phyloP scores from a whole-genome alignment of 1,139 yeast species.

The Candida tunisiensis region DNA sequence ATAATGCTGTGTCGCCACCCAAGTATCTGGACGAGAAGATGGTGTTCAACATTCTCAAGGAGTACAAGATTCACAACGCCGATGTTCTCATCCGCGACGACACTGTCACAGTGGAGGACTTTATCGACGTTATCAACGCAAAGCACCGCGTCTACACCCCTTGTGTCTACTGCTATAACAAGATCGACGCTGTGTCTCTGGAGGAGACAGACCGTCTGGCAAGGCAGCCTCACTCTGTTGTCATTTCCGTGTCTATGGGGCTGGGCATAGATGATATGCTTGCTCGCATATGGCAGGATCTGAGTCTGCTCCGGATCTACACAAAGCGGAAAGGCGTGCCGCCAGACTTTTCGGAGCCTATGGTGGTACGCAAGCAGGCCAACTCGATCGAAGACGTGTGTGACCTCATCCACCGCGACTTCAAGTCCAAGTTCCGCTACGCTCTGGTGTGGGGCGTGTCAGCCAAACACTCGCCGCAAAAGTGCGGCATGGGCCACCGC shows the following conservation, averaged over 20 bases:
- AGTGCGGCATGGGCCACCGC: constrained; percentile 74
- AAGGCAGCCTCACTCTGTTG: constrained; percentile 80
- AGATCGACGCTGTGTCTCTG: constrained; percentile 85
- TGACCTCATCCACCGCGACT: constrained; percentile 83
- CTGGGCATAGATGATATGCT: constrained; percentile 77
- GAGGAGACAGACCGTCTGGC: constrained; percentile 92
- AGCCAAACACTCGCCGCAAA: constrained; percentile 91
- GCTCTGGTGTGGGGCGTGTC: constrained; percentile 96
- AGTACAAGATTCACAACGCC: constrained; percentile 83
- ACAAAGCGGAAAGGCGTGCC: constrained; percentile 73
- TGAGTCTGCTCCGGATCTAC: constrained; percentile 62
- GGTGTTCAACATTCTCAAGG: constrained; percentile 60
- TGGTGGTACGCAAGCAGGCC: constrained; percentile 65
- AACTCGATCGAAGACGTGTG: constrained; percentile 78
- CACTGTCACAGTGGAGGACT: constrained; percentile 79
- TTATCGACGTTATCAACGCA: constrained; percentile 82
- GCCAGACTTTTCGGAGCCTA: constrained; percentile 77
- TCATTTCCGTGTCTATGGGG: constrained; percentile 80
- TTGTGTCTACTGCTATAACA: constrained; percentile 86
- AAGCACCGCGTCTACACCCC: constrained; percentile 77
- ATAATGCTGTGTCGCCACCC: constrained; percentile 70
- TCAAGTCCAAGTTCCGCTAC: constrained; percentile 80
- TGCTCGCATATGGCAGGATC: constrained; percentile 85
- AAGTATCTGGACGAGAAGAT: constrained; percentile 68
- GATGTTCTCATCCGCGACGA: constrained; percentile 86